phyloP scores from a whole-genome alignment of 1,284 basidiomycete genomes.

The Veloboletus limbatus region DNA sequence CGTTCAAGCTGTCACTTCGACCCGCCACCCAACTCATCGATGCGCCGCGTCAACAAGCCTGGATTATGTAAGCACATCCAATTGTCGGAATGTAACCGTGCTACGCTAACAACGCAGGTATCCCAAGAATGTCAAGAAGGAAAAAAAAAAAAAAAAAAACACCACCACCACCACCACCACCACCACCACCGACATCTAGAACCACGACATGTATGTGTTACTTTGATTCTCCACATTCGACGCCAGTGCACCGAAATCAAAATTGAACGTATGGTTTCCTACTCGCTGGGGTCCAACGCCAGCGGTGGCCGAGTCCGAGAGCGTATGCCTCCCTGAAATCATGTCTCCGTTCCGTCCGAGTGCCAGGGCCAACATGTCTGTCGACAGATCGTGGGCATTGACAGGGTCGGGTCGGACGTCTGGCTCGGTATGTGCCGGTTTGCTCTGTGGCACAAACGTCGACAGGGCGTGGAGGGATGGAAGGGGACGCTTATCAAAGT shows the following conservation, averaged over 20 bases:
- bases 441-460: conserved; percentile 23
- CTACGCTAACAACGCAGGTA: conserved; percentile 3
- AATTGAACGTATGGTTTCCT: conserved; percentile 36
- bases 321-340: conserved; percentile 18
- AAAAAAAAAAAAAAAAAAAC: conserved; percentile 7
- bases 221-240: conserved; percentile 34
- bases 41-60: conserved; percentile 17
- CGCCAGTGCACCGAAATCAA: conserved; percentile 33
- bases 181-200: too few species aligned
- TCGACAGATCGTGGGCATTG: conserved; percentile 28
- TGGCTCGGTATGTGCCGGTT: conserved; percentile 14
- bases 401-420: conserved; percentile 17
- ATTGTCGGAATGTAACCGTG: conserved; percentile 4
- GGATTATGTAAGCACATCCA: conserved; percentile 28
- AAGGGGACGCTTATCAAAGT: conserved; percentile 21
- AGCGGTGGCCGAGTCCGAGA: conserved; percentile 17
- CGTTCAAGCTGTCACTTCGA: conserved; percentile 5
- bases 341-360: conserved; percentile 30
- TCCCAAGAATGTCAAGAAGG: conserved; percentile 16
- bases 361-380: conserved; percentile 32
- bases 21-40: conserved; percentile 15
- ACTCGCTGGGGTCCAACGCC: conserved; percentile 30
- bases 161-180: too few species aligned
- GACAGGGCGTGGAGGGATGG: conserved; percentile 25
- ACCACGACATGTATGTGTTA: conserved; percentile 37